Percentiles rank a stretch among this genome's conserved stretches.
Evolutionary conservation across 164 flowering plant genomes (phyloP).

Genomic region (Warburgia ugandensis): DNA sequence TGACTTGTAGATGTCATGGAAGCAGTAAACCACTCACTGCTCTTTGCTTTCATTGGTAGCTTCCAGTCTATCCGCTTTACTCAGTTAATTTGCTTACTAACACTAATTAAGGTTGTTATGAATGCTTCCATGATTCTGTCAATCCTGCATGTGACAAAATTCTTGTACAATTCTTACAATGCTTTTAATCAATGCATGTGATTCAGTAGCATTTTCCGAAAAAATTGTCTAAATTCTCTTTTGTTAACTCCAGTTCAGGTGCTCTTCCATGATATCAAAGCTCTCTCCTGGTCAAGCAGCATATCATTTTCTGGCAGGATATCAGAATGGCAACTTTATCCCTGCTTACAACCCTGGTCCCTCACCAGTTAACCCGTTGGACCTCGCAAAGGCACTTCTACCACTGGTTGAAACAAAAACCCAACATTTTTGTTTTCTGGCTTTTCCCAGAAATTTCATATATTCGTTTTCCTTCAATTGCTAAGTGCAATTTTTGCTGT

Average conservation of each 20-base stretch:
- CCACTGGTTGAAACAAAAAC: conserved; percentile 27
- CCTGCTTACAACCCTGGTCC: conserved; percentile 37
- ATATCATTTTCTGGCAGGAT: conserved; percentile 50
- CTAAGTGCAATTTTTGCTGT: background rate
- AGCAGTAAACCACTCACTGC: too few species aligned
- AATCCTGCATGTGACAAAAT: too few species aligned
- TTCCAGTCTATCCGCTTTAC: too few species aligned
- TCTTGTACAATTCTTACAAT: background rate
- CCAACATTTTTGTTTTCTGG: background rate
- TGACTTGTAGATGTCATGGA: too few species aligned
- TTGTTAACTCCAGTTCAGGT: conserved; percentile 34
- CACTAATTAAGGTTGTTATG: too few species aligned
- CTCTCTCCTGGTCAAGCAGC: conserved; percentile 57
- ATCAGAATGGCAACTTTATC: conserved; percentile 44
- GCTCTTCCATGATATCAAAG: conserved; percentile 37
- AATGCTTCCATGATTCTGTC: too few species aligned
- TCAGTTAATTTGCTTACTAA: too few species aligned
- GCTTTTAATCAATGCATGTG: background rate
- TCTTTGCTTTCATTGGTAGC: too few species aligned
- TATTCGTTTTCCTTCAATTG: background rate
- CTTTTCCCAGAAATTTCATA: background rate
- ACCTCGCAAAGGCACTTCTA: conserved; percentile 37
- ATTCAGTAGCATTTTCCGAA: background rate
- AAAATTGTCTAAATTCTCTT: background rate
- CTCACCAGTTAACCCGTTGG: conserved; percentile 33